Evolutionary conservation across 2,329 filamentous ascomycete species (phyloP).

Genomic region (Metarhizium sp.): DNA sequence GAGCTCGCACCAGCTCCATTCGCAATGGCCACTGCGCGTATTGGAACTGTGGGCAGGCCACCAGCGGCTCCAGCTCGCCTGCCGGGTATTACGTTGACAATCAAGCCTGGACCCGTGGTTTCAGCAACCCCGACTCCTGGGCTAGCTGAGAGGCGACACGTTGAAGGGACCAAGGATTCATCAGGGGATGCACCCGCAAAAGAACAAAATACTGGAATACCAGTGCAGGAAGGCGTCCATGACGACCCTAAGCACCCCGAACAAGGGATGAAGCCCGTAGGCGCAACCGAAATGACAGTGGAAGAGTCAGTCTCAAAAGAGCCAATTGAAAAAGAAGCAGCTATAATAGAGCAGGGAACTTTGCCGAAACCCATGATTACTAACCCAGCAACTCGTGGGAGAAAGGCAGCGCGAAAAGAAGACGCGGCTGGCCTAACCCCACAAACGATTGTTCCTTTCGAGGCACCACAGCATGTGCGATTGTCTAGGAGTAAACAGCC

Average conservation of each 20-base stretch:
- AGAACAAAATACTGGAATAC: background rate
- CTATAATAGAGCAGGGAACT: background rate
- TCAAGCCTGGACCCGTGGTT: background rate
- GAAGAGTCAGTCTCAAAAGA: background rate
- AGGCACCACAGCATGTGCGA: conserved; percentile 14
- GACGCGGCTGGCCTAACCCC: conserved; percentile 41
- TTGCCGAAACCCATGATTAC: conserved; percentile 16
- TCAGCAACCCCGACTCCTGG: background rate
- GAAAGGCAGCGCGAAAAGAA: conserved; percentile 41
- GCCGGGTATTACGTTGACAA: background rate
- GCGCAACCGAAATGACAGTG: background rate
- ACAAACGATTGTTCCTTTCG: conserved; percentile 29
- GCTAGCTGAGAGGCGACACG: background rate
- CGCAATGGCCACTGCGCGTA: conserved; percentile 6
- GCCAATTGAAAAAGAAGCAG: background rate
- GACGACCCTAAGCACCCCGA: background rate
- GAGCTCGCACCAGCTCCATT: conserved; percentile 10
- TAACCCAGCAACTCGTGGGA: conserved; percentile 44
- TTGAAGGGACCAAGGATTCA: background rate
- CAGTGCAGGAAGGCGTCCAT: background rate
- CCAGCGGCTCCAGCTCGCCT: background rate
- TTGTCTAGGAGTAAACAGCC: background rate
- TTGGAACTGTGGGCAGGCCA: conserved; percentile 5
- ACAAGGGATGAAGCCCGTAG: background rate
- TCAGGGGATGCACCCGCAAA: background rate